Evolutionary conservation across 805 yeast species (phyloP), one percentile per base, ranked within the genome.

Genomic region (Wickerhamomyces tratensis): DNA sequence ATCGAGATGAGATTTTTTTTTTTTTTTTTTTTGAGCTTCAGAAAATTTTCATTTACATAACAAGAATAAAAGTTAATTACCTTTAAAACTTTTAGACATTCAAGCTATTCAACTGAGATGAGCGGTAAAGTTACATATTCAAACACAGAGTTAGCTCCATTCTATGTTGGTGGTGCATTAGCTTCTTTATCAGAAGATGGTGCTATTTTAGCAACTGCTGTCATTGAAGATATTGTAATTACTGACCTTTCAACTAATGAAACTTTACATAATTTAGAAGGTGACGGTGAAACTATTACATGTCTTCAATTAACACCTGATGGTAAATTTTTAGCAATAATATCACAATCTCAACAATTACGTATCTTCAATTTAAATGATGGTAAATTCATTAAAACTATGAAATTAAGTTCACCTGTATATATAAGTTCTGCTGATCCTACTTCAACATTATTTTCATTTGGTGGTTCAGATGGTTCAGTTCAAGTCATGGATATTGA

Each of bases 401-500:
- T 73, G 64, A 82, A 76, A 57, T 58, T 84, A 38, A 66, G 86
- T 3, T 82, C 96, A 1, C 96, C 97, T 1, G 83, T 86, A 2
- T 86, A 85, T 59, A 81, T 87, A 10, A 72, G 87, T 38, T 69
- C 82, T 10, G 76, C 76, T 25, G 98, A 93, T 61, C 58, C 74
- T 4, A 86, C 97, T 0, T 82, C 95, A 3, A 79, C 95, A 4
- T 67, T 93, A 34, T 76, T 89, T 54, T 95, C 96, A 15, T 80
- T 93, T 56, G 99, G 99, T 35, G 88, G 95, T 39, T 84, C 97
- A 1, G 98, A 93, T 61, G 98, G 98, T 39, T 74, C 79, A 36
- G 83, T 89, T 14, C 79, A 86, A 38, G 94, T 93, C 1, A 88
- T 95, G 82, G 99, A 93, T 61, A 72, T 93, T 34, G 89, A 79